Base-by-base conservation (phyloP, 2,329 filamentous ascomycete genomes). In the Colletotrichum incanum region DNA sequence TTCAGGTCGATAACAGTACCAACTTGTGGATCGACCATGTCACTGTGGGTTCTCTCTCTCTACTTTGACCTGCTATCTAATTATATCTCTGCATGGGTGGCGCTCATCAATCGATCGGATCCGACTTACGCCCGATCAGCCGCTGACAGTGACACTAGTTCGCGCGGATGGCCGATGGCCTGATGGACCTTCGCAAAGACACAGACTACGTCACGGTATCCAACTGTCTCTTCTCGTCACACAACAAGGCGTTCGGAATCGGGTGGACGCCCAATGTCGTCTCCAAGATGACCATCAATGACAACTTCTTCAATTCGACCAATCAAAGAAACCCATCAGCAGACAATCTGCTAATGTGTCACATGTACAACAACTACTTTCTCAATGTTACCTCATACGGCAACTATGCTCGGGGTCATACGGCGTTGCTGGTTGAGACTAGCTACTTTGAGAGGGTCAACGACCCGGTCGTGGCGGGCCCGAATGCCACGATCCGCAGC, bases 221-320 rank as follows among this genome's bases (percentile, higher is more conserved):
- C 0, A 47, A 47, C 12, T 37, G 20, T 20, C 37, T 45, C 18
- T 52, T 26, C 31, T 50, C 47, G 6, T 62, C 56, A 6, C 47
- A 47, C 73, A 89, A 87, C 34, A 89, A 91, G 83, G 87, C 85
- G 26, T 87, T 90, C 82, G 84, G 76, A 78, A 89, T 90, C 80
- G 82, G 74, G 18, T 82, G 76, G 45, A 87, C 90, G 75, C 89
- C 91, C 76, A 86, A 79, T 1, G 89, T 88, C 71, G 83, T 88
- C 75, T 82, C 91, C 34, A 86, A 82, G 75, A 83, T 91, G 62
- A 91, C 89, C 45, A 89, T 87, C 78, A 82, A 83, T 80, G 86
- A 89, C 81, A 90, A 90, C 84, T 85, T 87, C 82, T 89, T 84
- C 82, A 75, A 79, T 71, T 90, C 90, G 80, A 81, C 90, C 77